Base-by-base conservation (phyloP, 176 grass and related monocot genomes). In the Guadua angustifolia region DNA sequence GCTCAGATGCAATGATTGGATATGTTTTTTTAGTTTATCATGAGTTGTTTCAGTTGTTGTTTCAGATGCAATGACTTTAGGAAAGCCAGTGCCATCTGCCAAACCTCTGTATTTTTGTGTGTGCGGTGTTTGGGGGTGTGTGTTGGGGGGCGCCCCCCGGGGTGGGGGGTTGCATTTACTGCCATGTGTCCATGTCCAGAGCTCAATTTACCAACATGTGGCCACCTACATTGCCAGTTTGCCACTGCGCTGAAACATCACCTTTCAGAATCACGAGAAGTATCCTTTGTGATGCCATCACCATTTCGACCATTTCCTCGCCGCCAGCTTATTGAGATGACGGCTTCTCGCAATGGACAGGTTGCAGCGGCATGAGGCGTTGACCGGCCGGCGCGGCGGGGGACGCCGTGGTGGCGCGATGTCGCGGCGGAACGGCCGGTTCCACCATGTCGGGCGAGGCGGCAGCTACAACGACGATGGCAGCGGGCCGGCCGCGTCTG, bases 151-250 rank as follows among this genome's bases (percentile, higher is more conserved):
- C n/a, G n/a, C n/a, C n/a, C n/a, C n/a, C n/a, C n/a, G n/a, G n/a
- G n/a, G 4, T 36, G 35, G 1, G 35, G 35, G 5, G 51, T 5
- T 17, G 21, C 88, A 64, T 46, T 62, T 16, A 74, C 64, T 44
- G 12, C 25, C 83, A 82, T 86, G 65, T 77, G 78, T 82, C 78
- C 71, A 12, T 26, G 82, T 16, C 77, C 83, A 33, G 18, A 52
- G 2, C 79, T 46, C 40, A 5, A 6, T n/a, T 86, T 69, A 24
- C 83, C 29, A 78, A 64, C 83, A 90, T 73, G 83, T 86, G 88
- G 44, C 79, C 21, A 10, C 73, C 83, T 81, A 55, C 82, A 46
- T 85, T 44, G 69, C 82, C 62, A 21, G 17, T n/a, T 84, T 66
- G 64, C 52, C 36, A 74, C 68, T 79, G 81, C 21, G 59, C 75